Evolutionary conservation across 2,329 filamentous ascomycete species (phyloP).

Genomic region (Clonostachys chloroleuca): DNA sequence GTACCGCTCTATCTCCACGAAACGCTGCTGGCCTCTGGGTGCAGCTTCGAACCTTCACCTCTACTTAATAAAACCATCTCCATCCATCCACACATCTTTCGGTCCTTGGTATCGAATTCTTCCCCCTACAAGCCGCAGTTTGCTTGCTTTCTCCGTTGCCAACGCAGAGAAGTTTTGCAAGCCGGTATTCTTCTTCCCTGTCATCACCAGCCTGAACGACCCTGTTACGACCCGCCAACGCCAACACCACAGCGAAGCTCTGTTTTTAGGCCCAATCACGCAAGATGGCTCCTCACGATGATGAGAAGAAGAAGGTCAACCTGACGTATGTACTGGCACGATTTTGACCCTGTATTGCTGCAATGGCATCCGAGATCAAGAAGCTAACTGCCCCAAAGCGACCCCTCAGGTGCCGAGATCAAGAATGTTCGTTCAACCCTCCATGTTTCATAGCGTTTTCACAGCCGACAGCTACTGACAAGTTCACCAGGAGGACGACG

Average conservation of each 20-base stretch:
- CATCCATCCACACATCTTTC: constrained; percentile 1
- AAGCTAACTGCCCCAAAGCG: constrained; percentile 44
- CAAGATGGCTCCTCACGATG: constrained; percentile 67
- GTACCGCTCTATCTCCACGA: too few species aligned
- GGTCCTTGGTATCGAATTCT: constrained; percentile 3
- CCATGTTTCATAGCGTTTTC: constrained; percentile 3
- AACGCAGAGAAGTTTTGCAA: not conserved
- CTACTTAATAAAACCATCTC: not conserved
- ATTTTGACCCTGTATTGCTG: not conserved
- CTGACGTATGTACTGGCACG: constrained; percentile 57
- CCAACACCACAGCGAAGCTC: too few species aligned
- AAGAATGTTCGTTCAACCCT: constrained; percentile 62
- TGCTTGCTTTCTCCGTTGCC: constrained; percentile 5
- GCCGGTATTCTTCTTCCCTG: not conserved
- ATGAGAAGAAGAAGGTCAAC: constrained; percentile 80
- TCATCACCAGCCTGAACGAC: constrained; percentile 2
- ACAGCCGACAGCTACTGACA: constrained; percentile 18
- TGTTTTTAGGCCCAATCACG: not conserved
- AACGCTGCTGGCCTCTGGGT: not conserved
- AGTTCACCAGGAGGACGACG: constrained; percentile 71
- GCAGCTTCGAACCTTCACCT: constrained; percentile 4
- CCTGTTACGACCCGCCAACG: not conserved
- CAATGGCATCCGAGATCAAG: not conserved
- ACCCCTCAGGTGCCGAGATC: constrained; percentile 82
- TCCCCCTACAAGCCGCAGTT: constrained; percentile 6